These are phyloP conservation scores for Suhomyces ambrosiae DNA, from an alignment of 1,139 yeast genomes.

Conservation along the genomic window DNA sequence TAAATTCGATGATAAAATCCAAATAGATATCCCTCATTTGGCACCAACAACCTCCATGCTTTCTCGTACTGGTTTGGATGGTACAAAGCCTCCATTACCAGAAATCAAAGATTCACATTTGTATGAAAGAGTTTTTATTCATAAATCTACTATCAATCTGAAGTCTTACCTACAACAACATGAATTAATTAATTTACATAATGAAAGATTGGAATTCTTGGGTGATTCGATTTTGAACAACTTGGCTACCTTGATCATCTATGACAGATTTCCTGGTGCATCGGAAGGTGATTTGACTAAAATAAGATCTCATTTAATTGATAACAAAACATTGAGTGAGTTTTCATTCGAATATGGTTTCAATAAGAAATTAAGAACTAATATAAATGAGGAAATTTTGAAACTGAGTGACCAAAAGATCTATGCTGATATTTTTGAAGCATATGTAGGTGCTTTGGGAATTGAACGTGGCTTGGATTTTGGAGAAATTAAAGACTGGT, in stretches of 20 bases:
- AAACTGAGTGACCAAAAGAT: conserved; percentile 59
- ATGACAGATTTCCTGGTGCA: conserved; percentile 63
- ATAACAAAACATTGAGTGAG: conserved; percentile 70
- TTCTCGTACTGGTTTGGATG: conserved; percentile 16
- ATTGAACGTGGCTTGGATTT: conserved; percentile 56
- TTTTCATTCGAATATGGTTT: conserved; percentile 75
- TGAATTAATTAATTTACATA: conserved; percentile 66
- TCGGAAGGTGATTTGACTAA: conserved; percentile 82
- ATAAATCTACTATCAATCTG: conserved; percentile 69
- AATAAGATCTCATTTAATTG: conserved; percentile 70
- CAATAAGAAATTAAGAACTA: conserved; percentile 57
- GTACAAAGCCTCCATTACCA: conserved; percentile 63
- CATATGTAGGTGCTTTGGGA: conserved; percentile 83
- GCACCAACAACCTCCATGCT: conserved; percentile 10
- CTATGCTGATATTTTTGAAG: conserved; percentile 83
- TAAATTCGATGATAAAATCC: conserved; percentile 7
- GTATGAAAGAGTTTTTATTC: conserved; percentile 74
- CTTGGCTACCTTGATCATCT: conserved; percentile 69
- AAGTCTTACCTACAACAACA: conserved; percentile 56
- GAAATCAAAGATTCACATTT: conserved; percentile 60
- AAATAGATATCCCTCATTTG: conserved; percentile 15
- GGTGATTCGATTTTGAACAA: conserved; percentile 89
- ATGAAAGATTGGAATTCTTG: conserved; percentile 88
- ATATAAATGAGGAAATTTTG: conserved; percentile 47
- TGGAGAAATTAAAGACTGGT: conserved; percentile 60